These are phyloP conservation scores for Beta vulgaris DNA, from an alignment of 148 eudicot genomes.

Conservation along the genomic window DNA sequence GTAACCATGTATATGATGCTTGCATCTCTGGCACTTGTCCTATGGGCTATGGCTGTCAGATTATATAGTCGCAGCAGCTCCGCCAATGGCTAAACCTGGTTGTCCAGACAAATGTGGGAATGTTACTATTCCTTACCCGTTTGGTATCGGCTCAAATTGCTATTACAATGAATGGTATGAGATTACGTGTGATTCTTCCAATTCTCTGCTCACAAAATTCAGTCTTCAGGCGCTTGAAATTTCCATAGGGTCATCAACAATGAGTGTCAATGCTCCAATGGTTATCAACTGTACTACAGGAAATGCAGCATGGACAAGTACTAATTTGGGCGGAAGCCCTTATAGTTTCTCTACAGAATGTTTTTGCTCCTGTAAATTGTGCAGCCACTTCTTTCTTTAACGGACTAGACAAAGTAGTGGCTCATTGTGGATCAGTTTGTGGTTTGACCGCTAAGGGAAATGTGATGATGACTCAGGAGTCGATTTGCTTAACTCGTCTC, in stretches of 20 bases:
- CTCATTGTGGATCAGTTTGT: conserved; percentile 18
- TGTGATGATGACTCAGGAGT: neutral
- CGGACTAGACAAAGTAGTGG: conserved; percentile 2
- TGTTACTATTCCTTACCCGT: conserved; percentile 20
- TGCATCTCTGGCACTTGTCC: neutral
- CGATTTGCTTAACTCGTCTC: conserved; percentile 13
- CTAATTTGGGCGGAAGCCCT: conserved; percentile 17
- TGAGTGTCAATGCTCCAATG: conserved; percentile 10
- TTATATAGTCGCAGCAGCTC: neutral
- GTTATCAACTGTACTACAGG: neutral
- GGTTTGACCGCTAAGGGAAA: neutral
- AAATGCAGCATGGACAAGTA: conserved; percentile 11
- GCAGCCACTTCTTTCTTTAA: conserved; percentile 11
- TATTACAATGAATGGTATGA: conserved; percentile 20
- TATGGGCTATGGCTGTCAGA: neutral
- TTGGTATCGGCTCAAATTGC: conserved; percentile 21
- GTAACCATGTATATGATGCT: conserved; percentile 3
- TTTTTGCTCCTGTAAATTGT: conserved; percentile 19
- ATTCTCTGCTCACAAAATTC: conserved; percentile 14
- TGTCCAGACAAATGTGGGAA: conserved; percentile 16
- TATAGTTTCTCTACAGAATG: conserved; percentile 14
- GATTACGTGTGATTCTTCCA: conserved; percentile 5
- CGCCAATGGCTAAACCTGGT: conserved; percentile 17
- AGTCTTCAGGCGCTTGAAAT: conserved; percentile 18
- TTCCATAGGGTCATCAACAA: neutral